Evolutionary conservation across 2,329 filamentous ascomycete species (phyloP).

Genomic region (Thielaviopsis punctulata): DNA sequence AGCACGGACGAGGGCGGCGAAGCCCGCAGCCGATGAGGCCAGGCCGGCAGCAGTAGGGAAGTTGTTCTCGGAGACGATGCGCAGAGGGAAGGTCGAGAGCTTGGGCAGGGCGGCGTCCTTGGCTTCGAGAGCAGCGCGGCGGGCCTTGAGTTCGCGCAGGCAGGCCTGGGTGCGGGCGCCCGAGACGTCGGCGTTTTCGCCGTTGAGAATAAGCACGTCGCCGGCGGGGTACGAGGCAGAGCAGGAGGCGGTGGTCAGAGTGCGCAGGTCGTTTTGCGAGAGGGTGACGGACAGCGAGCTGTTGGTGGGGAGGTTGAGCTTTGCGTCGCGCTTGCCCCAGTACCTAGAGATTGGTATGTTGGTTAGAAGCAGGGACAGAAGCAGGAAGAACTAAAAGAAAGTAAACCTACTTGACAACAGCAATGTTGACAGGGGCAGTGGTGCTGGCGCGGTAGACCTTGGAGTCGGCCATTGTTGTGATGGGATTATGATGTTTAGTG

Average conservation of each 20-base stretch:
- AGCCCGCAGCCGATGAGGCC: conserved; percentile 52
- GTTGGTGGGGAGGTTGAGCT: conserved; percentile 93
- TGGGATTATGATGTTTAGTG: conserved; percentile 11
- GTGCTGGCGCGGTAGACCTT: conserved; percentile 81
- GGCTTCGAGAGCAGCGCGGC: conserved; percentile 60
- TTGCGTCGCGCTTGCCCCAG: conserved; percentile 93
- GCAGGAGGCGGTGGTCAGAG: conserved; percentile 89
- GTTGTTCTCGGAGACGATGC: conserved; percentile 92
- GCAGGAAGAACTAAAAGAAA: not conserved
- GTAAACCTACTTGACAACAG: conserved; percentile 66
- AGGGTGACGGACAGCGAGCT: conserved; percentile 94
- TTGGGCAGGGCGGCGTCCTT: conserved; percentile 60
- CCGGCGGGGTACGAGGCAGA: conserved; percentile 48
- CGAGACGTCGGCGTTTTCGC: conserved; percentile 63
- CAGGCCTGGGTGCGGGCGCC: conserved; percentile 88
- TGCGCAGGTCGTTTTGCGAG: conserved; percentile 82
- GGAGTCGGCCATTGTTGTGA: conserved; percentile 27
- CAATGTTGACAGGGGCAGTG: conserved; percentile 94
- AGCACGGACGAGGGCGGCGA: conserved; percentile 58
- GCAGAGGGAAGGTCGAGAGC: conserved; percentile 59
- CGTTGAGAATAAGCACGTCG: conserved; percentile 71
- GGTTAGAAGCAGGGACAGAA: not conserved
- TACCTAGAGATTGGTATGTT: too few relatives aligned
- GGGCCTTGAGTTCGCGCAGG: conserved; percentile 65
- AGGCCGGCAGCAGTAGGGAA: conserved; percentile 95